These are phyloP conservation scores for Rhazya stricta DNA, from an alignment of 257 asterid species.

Conservation along the genomic window DNA sequence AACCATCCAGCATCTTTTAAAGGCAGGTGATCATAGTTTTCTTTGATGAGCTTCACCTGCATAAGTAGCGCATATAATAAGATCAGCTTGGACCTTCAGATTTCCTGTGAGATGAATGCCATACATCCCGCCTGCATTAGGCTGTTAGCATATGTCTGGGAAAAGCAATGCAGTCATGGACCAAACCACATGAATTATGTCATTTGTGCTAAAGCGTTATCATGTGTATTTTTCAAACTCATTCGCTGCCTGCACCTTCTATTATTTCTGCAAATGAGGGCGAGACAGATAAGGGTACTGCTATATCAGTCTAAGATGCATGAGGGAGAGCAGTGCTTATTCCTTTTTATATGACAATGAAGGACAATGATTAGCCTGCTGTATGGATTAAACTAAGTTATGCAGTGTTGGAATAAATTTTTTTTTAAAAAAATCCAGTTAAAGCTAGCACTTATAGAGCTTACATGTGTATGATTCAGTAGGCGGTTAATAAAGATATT, in stretches of 20 bases:
- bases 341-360: conserved; percentile 8
- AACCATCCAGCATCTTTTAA: not conserved
- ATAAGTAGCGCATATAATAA: conserved; percentile 1
- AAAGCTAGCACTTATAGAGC: not conserved
- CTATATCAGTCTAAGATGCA: not conserved
- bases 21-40: conserved; percentile 5
- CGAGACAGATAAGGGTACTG: too few species aligned
- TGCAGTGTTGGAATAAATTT: not conserved
- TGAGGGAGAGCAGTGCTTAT: not conserved
- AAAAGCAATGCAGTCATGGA: conserved; percentile 1
- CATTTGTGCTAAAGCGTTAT: not conserved
- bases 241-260: not conserved
- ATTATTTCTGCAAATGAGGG: not conserved
- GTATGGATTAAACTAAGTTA: not conserved
- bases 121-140: not conserved
- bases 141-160: not conserved
- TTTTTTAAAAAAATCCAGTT: not conserved
- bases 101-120: not conserved
- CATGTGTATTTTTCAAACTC: not conserved
- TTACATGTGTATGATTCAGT: not conserved
- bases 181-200: not conserved
- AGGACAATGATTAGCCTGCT: not conserved
- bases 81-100: not conserved
- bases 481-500: not conserved
- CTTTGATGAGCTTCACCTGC: not conserved